These are phyloP conservation scores for Fusarium lateritium DNA, from an alignment of 2,329 filamentous ascomycete genomes.

Conservation along the genomic window DNA sequence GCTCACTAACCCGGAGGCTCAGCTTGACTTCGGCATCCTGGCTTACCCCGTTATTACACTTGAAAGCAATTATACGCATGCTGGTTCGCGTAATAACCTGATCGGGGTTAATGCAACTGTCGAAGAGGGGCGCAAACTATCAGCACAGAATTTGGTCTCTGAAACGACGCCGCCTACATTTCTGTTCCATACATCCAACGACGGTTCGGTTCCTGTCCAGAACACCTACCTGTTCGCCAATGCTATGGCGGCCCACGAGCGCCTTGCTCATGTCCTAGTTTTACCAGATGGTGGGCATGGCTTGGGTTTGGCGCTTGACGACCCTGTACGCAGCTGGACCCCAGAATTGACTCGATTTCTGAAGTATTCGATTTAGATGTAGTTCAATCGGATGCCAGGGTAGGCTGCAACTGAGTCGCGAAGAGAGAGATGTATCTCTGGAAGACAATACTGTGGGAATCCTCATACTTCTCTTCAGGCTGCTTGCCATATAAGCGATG, in stretches of 20 bases:
- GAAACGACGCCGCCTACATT: constrained; percentile 27
- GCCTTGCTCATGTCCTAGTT: constrained; percentile 24
- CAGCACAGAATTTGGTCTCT: constrained; percentile 30
- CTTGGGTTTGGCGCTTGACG: constrained; percentile 25
- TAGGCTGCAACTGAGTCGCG: no score
- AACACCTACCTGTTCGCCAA: constrained; percentile 33
- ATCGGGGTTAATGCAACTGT: constrained; percentile 20
- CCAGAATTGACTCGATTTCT: constrained; percentile 33
- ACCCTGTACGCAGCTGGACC: constrained; percentile 36
- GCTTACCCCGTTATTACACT: constrained; percentile 35
- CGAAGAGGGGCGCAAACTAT: constrained; percentile 23
- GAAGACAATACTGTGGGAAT: no score
- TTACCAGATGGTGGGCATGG: constrained; percentile 34
- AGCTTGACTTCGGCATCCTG: constrained; percentile 37
- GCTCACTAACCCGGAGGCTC: constrained; percentile 23
- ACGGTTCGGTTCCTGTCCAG: constrained; percentile 30
- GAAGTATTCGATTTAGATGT: constrained; percentile 32
- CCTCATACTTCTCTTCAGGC: no score
- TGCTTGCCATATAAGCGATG: no score
- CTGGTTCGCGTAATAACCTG: constrained; percentile 33
- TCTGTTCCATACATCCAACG: constrained; percentile 38
- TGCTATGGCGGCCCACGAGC: constrained; percentile 26
- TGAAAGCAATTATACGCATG: constrained; percentile 31
- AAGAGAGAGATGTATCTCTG: no score
- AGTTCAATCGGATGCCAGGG: no score